Base-by-base conservation (phyloP, 768 basidiomycete species). In the Termitomyces sp. region DNA sequence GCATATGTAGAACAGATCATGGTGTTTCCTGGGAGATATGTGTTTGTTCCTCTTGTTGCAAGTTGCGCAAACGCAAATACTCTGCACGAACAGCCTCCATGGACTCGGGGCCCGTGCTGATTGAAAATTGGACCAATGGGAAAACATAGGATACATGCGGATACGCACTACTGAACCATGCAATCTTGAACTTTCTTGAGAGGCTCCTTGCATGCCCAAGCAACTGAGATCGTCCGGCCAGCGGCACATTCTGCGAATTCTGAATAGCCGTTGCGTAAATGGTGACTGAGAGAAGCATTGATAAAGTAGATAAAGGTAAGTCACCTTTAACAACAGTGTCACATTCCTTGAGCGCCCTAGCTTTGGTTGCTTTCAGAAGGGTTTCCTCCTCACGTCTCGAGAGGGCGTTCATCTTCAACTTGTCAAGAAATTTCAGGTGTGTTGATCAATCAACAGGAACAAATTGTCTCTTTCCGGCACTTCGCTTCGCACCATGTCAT, bases 341-440 rank as follows among this genome's bases (percentile, higher is more conserved):
- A 59, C 92, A 94, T 68, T 90, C 87, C 62, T 82, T 85, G 64
- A 94, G 69, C 12, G 93, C 92, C 53, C 78, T 76, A 15, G 85
- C 82, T 65, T 94, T 94, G 9, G 90, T 88, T 22, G 88, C 76
- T 69, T 94, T 94, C 36, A 88, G 69, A 38, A 95, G 79, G 7
- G 85, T 86, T 42, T 95, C 92, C 67, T 95, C 92, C 73, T 94
- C 92, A 46, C 92, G 80, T 53, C 91, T 81, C 35, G 92, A 94
- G 31, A 94, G 81, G 39, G 91, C 80, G 69, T 92, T 85, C 92
- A 94, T 94, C 35, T 29, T 33, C 7, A 1, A 40, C n/a, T 22
- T 13, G 42, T 25, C 42, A 2, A 25, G 18, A 10, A 4, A 22
- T 25, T 32, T 47, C 3, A 29, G 6, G 27, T n/a, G n/a, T n/a